phyloP scores from a whole-genome alignment of 1,284 basidiomycete species.

The Psilocybe mexicana region DNA sequence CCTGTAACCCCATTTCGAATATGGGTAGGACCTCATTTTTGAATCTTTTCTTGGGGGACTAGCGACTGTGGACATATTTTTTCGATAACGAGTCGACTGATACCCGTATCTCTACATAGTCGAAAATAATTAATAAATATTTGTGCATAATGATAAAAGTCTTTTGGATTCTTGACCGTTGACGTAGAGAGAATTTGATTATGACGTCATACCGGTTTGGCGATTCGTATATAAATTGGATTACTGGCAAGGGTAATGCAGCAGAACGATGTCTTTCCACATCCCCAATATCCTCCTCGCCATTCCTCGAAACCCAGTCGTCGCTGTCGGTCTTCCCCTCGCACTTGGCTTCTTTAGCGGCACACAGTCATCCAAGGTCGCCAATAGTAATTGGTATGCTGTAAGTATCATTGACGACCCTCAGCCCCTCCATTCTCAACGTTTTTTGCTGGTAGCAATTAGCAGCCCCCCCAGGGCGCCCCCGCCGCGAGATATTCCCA shows the following conservation, averaged over 20 bases:
- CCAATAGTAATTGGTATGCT: slow-evolving; percentile 58
- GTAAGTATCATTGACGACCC: slow-evolving; percentile 32
- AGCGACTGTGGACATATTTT: no score
- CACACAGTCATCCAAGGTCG: slow-evolving; percentile 46
- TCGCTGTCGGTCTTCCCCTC: slow-evolving; percentile 65
- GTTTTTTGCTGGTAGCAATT: slow-evolving; percentile 35
- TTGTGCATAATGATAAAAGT: no score
- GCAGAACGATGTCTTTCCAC: slow-evolving; percentile 30
- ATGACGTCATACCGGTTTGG: slow-evolving; percentile 16
- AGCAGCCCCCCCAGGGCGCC: slow-evolving; percentile 44
- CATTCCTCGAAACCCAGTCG: slow-evolving; percentile 57
- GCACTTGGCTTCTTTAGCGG: slow-evolving; percentile 58
- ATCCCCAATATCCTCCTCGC: slow-evolving; percentile 52
- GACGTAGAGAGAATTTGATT: no score
- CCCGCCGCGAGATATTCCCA: slow-evolving; percentile 55
- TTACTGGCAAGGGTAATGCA: not conserved
- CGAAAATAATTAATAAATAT: no score
- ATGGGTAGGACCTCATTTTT: slow-evolving; percentile 33
- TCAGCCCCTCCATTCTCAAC: not conserved
- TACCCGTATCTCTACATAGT: no score
- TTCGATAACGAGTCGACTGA: no score
- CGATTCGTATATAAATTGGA: slow-evolving; percentile 3
- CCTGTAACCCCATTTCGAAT: slow-evolving; percentile 41
- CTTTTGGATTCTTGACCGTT: no score
- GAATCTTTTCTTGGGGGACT: no score